Evolutionary conservation across 2,329 filamentous ascomycete genomes (phyloP), one percentile per base, ranked within the genome.

Genomic region (Paraconiothyrium brasiliense): DNA sequence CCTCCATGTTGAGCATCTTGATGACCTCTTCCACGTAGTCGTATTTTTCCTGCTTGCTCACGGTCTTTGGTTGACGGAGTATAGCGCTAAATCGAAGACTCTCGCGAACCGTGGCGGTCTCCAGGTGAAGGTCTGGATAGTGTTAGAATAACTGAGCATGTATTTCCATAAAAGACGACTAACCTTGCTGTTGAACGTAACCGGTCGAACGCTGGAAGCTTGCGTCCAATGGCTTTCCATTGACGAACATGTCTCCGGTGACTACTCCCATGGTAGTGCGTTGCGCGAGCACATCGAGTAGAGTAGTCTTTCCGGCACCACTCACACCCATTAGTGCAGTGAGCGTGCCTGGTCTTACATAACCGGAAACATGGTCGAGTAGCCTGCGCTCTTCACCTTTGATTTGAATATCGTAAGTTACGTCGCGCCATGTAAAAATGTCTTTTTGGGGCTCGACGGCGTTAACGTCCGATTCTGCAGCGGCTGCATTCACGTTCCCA

Each of bases 11-110:
- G 27, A 91, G 81, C 81, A 91, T 86, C 72, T 84, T 83, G 69
- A 90, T 89, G 22, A 90, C 86, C 46, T 88, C 83, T 63, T 90
- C 87, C 4, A 90, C 88, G 54, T 87, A 90, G 0, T 77, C 83
- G 62, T 84, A 83, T 75, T 90, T 90, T 69, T 90, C 87, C 44
- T 84, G 58, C 48, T 81, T 84, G 70, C 82, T 83, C 9, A 87
- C 84, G 0, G 78, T 75, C 52, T 80, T 79, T 0, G 87, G 86
- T 63, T 89, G 88, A 8, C 77, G 72, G 1, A 79, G 67, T 63
- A 76, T 66, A 6, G 77, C 77, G 20, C 72, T 76, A 50, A 79
- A 79, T 1, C 68, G 68, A 30, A 79, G 64, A 47, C 69, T 70
- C 57, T 79, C 77, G 13, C 77, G 74, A 4, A 79, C 77, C 9